Evolutionary conservation across 352 stramenopile species (phyloP).

Genomic region (Globisporangium cylindrosporum): DNA sequence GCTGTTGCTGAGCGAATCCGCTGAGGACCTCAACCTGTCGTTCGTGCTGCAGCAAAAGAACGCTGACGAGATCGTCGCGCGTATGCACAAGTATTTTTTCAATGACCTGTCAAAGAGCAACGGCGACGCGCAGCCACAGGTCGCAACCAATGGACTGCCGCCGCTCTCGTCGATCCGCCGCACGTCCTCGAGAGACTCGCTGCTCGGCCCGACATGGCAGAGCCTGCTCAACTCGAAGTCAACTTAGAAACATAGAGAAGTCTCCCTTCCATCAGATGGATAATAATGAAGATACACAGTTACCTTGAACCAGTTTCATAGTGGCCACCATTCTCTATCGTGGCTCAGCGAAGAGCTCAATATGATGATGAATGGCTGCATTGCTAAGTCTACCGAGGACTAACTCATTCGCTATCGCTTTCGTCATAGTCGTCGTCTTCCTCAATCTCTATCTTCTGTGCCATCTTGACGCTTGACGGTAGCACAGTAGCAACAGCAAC

Average conservation of each 20-base stretch:
- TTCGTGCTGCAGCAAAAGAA: conserved; percentile 85
- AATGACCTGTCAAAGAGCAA: conserved; percentile 17
- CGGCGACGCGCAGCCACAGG: conserved; percentile 4
- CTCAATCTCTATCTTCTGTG: conserved; percentile 31
- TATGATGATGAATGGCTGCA: neutral
- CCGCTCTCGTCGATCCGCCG: conserved; percentile 39
- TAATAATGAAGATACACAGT: neutral
- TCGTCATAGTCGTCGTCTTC: conserved; percentile 78
- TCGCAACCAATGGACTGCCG: conserved; percentile 10
- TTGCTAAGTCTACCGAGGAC: neutral
- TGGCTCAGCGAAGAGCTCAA: neutral
- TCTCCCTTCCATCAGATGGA: neutral
- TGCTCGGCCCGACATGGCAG: conserved; percentile 73
- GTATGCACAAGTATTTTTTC: conserved; percentile 84
- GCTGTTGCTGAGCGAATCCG: conserved; percentile 80
- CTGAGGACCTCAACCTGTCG: conserved; percentile 88
- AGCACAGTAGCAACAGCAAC: neutral
- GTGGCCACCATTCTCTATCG: neutral
- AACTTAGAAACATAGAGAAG: conserved; percentile 17
- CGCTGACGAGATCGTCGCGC: conserved; percentile 72
- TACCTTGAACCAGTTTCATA: neutral
- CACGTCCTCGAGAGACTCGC: conserved; percentile 61
- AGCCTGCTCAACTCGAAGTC: conserved; percentile 42
- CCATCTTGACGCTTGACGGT: neutral
- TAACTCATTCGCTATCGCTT: conserved; percentile 63